Percentiles rank a stretch among this genome's conserved stretches.
phyloP scores from a whole-genome alignment of 2,329 filamentous ascomycete genomes.

The Penicillium occitanis region DNA sequence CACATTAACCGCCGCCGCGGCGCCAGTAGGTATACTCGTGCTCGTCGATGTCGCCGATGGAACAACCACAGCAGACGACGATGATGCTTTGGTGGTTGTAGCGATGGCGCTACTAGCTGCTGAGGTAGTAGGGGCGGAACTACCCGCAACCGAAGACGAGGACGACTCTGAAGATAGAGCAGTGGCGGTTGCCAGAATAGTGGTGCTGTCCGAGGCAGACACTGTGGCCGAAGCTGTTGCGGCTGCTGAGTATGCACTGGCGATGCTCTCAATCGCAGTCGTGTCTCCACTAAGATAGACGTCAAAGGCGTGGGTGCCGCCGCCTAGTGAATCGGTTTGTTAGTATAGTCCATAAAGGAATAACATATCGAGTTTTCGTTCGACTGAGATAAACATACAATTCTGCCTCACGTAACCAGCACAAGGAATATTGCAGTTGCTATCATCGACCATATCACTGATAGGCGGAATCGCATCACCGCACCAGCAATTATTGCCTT shows the following conservation, averaged over 20 bases:
- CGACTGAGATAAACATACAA: conserved; percentile 10
- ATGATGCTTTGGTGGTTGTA: not conserved
- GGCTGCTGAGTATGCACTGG: not conserved
- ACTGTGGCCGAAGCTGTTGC: not conserved
- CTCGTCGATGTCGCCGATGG: not conserved
- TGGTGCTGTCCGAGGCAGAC: not conserved
- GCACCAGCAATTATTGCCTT: conserved; percentile 7
- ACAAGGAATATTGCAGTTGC: conserved; percentile 1
- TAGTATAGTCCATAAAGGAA: not conserved
- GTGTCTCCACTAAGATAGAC: not conserved
- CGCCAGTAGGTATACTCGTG: conserved; percentile 2
- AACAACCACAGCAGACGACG: not conserved
- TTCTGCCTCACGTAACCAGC: not conserved
- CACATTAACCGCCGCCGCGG: not conserved
- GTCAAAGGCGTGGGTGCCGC: not conserved
- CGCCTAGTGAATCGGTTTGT: not conserved
- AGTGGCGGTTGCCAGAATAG: not conserved
- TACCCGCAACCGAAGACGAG: not conserved
- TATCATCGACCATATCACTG: conserved; percentile 3
- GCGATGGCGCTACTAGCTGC: not conserved
- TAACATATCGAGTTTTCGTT: not conserved
- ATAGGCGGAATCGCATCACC: conserved; percentile 8
- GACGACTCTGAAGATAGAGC: not conserved
- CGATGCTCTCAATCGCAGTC: not conserved
- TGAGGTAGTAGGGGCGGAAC: not conserved